Conservation (phyloP, 2,329 filamentous ascomycete genomes). For the Exophiala calicioides region DNA sequence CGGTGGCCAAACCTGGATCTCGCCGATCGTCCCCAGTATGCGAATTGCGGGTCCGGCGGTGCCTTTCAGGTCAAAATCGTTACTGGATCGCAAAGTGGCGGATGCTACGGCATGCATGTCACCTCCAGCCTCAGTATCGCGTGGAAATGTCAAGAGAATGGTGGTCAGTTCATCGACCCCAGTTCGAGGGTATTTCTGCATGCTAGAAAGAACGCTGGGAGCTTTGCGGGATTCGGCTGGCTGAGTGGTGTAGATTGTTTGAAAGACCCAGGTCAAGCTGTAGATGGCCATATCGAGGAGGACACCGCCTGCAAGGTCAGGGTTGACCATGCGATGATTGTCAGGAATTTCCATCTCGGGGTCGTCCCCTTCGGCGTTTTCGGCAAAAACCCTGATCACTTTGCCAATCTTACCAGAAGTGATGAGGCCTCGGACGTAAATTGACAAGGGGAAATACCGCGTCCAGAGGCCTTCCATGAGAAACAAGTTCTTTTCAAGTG, state of each 20-base stretch:
- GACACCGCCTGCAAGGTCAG: slow-evolving; percentile 77
- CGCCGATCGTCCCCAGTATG: slow-evolving; percentile 33
- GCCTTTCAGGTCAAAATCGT: slow-evolving; percentile 28
- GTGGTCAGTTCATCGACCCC: slow-evolving; percentile 36
- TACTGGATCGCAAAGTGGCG: slow-evolving; percentile 32
- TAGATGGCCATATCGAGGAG: slow-evolving; percentile 86
- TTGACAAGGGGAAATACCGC: slow-evolving; percentile 78
- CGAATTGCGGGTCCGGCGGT: slow-evolving; percentile 30
- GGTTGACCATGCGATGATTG: slow-evolving; percentile 79
- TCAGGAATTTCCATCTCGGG: slow-evolving; percentile 51
- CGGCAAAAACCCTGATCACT: slow-evolving; percentile 51
- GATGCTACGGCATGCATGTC: slow-evolving; percentile 58
- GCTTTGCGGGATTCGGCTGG: slow-evolving; percentile 62
- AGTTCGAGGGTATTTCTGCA: slow-evolving; percentile 28
- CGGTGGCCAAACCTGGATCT: slow-evolving; percentile 34
- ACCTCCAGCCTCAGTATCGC: slow-evolving; percentile 58
- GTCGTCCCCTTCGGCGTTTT: slow-evolving; percentile 39
- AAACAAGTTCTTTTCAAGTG: slow-evolving; percentile 71
- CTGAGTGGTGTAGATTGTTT: slow-evolving; percentile 60
- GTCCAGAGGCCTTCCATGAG: slow-evolving; percentile 92
- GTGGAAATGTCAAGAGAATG: slow-evolving; percentile 31
- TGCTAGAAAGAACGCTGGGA: slow-evolving; percentile 63
- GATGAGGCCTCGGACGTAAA: slow-evolving; percentile 40
- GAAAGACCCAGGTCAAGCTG: slow-evolving; percentile 83
- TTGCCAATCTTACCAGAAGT: slow-evolving; percentile 55